A percentile compares a stretch with the other conserved stretches of the same genome.
Conservation (phyloP, 2,329 filamentous ascomycete species). For the Pseudogymnoascus sp. region DNA sequence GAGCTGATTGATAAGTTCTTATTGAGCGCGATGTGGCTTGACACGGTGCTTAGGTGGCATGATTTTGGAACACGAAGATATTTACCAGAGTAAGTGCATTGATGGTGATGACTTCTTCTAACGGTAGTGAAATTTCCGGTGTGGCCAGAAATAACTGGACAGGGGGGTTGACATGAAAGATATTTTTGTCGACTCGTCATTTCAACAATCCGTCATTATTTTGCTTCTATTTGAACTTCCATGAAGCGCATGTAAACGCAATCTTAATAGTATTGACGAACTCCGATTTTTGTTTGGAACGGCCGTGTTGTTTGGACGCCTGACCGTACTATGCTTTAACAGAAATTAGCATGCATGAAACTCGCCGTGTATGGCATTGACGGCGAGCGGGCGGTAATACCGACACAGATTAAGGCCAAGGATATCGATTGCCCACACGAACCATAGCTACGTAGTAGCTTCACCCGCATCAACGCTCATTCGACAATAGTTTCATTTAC, state of each 20-base stretch:
- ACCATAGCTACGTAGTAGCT: constrained; percentile 1
- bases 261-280: neutral
- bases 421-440: constrained; percentile 2
- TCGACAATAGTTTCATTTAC: constrained; percentile 1
- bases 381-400: constrained; percentile 3
- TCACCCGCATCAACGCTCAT: neutral
- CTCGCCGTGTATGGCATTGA: constrained; percentile 1
- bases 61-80: neutral
- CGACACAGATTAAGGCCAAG: constrained; percentile 8
- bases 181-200: constrained; percentile 1
- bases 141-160: neutral
- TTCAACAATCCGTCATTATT: neutral
- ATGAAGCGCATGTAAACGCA: constrained; percentile 5
- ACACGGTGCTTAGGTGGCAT: neutral
- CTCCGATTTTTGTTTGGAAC: constrained; percentile 3
- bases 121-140: constrained; percentile 5
- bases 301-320: constrained; percentile 7
- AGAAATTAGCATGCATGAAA: constrained; percentile 9
- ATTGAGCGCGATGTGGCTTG: neutral
- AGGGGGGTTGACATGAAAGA: neutral
- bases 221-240: neutral
- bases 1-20: neutral
- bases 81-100: neutral
- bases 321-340: constrained; percentile 5
- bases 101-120: neutral